These are phyloP conservation scores for Candida sanyiensis DNA, from an alignment of 805 yeast species.

Conservation along the genomic window DNA sequence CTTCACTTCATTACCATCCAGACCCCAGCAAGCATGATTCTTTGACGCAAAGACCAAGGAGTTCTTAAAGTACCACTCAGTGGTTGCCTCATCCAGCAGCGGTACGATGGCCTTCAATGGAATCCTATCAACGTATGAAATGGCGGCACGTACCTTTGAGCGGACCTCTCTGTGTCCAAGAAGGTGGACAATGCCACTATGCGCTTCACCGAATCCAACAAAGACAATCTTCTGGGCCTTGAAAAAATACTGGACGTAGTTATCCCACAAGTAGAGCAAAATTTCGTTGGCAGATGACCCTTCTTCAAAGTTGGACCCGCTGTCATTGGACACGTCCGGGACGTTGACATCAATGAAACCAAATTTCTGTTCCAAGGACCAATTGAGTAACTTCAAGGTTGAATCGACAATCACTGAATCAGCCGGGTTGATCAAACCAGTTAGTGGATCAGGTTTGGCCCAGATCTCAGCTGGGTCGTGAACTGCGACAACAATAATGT, in stretches of 20 bases:
- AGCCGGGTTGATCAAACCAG: constrained; percentile 70
- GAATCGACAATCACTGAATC: constrained; percentile 74
- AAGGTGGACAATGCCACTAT: constrained; percentile 79
- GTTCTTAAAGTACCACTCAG: constrained; percentile 87
- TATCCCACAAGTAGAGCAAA: constrained; percentile 81
- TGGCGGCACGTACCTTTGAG: constrained; percentile 63
- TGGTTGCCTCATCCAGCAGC: constrained; percentile 79
- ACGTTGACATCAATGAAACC: constrained; percentile 83
- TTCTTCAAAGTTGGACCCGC: constrained; percentile 35
- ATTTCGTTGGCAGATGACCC: constrained; percentile 62
- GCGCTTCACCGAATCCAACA: constrained; percentile 86
- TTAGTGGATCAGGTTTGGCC: constrained; percentile 76
- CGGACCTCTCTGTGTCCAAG: constrained; percentile 74
- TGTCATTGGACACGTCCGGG: constrained; percentile 48
- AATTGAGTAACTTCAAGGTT: constrained; percentile 61
- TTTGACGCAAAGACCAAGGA: constrained; percentile 76
- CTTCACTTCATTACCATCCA: constrained; percentile 42
- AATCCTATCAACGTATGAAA: constrained; percentile 62
- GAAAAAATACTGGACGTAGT: constrained; percentile 66
- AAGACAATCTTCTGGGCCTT: constrained; percentile 65
- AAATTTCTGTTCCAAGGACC: constrained; percentile 54
- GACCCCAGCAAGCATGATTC: constrained; percentile 78
- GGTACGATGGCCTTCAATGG: constrained; percentile 78
- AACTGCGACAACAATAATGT: constrained; percentile 62
- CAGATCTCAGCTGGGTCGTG: constrained; percentile 93